Evolutionary conservation across 441 rosid genomes (phyloP), one percentile per base, ranked within the genome.

Genomic region (Aquilaria agallochum): DNA sequence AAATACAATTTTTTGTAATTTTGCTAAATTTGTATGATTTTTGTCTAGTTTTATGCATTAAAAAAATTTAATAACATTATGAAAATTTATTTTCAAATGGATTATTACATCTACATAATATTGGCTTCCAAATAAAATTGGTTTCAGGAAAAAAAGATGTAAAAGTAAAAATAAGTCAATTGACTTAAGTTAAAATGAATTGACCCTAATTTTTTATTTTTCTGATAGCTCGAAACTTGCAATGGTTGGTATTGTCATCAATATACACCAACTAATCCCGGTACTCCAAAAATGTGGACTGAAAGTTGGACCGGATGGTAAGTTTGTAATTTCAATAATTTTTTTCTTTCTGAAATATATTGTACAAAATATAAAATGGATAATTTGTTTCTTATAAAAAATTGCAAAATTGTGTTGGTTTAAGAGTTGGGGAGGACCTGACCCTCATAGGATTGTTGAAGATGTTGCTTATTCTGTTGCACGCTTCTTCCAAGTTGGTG

Each of bases 261-360:
- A n/a, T 86, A 69, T 61, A 44, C 44, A 20, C 91, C 87, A 3
- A 78, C 59, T 33, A 69, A 66, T 11, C 74, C 76, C 4, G 70
- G 72, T 5, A 75, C 72, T 50, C 95, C 91, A 1, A 88, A 86
- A 62, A 76, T 87, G 62, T 87, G 89, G 92, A 87, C 92, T 0
- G 94, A 89, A 52, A 85, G 83, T 55, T 90, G 97, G 87, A 78
- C 70, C 9, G 85, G 89, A 58, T 79, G 89, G 89, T 83, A 20
- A n/a, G 74, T 56, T n/a, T 15, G 15, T 15, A 53, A 11, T 14
- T 6, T n/a, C 15, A 15, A 15, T 15, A 15, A 15, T 15, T 13
- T 2, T 54, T 12, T 49, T 2, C 52, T 56, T 1, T 3, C 3
- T 15, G 2, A 14, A 13, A 12, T 15, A 15, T 15, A 15, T 15